Evolutionary conservation across 1,284 basidiomycete genomes (phyloP), one percentile per base, ranked within the genome.

Genomic region (Xerocomus subilludens): DNA sequence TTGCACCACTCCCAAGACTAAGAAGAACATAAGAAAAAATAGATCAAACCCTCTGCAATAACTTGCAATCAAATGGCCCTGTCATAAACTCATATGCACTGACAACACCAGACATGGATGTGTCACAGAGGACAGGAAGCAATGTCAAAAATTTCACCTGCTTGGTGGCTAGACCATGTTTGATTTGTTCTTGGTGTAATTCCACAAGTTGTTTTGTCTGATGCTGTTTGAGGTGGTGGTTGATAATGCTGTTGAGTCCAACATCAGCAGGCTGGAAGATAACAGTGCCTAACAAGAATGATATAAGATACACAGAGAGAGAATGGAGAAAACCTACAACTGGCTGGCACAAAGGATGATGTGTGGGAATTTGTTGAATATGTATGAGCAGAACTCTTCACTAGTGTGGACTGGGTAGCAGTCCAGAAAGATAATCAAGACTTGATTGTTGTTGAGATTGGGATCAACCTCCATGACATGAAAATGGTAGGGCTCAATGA

Each of bases 61-160:
- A 49, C 27, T 80, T 77, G 21, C 53, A 55, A 2, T 81, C 80
- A 32, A 73, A 38, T 30, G 51, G 55, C 13, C 71, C 67, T 20
- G 74, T 70, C 73, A 80, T 78, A 35, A 77, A 82, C 1, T 81
- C 62, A 68, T 75, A 82, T 2, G 76, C 70, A 14, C 74, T 64
- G 11, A 83, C 74, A 69, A 80, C 67, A 3, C 59, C 49, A 3
- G 56, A 42, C 21, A 83, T 80, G 9, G 76, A 73, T 4, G 33
- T 64, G 67, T 73, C 58, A 20, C 23, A 35, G 32, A 70, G 55
- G 36, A 67, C 58, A 2, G 51, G 68, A 5, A 73, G 64, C 14
- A 35, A 73, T 36, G 67, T 73, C 25, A 58, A 55, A 14, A 62
- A 67, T 23, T 66, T 69, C 2, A 73, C 58, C 11, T 73, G 64